Conservation (phyloP, 2,329 filamentous ascomycete species). For the Aspergillus piperis region DNA sequence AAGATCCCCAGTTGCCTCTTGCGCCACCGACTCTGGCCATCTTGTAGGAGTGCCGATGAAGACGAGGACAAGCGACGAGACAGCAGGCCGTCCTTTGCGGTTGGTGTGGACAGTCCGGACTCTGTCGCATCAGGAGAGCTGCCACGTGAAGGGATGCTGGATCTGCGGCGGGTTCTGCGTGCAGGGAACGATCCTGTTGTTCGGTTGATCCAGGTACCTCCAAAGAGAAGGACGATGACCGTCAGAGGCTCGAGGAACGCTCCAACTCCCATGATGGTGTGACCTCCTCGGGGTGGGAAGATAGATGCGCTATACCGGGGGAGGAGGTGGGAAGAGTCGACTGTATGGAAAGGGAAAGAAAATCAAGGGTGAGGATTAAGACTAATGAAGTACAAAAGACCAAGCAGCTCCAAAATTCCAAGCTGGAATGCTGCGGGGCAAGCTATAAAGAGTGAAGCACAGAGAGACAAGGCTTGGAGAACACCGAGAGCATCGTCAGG, state of each 20-base stretch:
- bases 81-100: conserved; percentile 39
- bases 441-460: not conserved
- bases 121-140: conserved; percentile 43
- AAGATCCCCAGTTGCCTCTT: conserved; percentile 52
- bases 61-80: conserved; percentile 35
- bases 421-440: not conserved
- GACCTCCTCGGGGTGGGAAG: not conserved
- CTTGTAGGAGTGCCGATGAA: conserved; percentile 40
- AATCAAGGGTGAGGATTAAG: not conserved
- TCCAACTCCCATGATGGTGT: conserved; percentile 53
- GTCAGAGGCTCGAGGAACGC: conserved; percentile 63
- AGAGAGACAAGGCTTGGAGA: not conserved
- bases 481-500: not conserved
- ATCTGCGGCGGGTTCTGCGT: conserved; percentile 23
- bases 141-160: conserved; percentile 22
- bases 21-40: conserved; percentile 52
- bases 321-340: not conserved
- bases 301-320: not conserved
- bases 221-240: conserved; percentile 61
- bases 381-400: not conserved
- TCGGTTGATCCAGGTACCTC: conserved; percentile 64
- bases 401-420: not conserved
- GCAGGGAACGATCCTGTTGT: conserved; percentile 37
- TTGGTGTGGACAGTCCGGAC: conserved; percentile 43
- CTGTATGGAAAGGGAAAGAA: not conserved